phyloP scores from a whole-genome alignment of 495 filamentous ascomycete genomes.

The Podospora tetraspora region DNA sequence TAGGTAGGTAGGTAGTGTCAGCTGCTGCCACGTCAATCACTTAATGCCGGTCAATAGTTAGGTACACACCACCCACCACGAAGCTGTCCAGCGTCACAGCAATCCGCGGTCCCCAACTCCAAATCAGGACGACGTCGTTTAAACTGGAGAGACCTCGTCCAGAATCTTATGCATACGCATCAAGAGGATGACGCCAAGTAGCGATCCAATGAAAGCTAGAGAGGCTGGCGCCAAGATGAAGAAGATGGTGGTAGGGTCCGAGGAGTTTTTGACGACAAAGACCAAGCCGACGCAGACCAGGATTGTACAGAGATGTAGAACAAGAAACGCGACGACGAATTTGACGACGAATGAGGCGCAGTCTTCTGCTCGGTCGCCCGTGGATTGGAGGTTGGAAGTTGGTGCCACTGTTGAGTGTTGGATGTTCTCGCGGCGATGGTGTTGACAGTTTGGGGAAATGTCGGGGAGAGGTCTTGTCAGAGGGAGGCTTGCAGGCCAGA shows the following conservation, averaged over 20 bases:
- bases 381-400: not conserved
- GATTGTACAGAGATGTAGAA: not conserved
- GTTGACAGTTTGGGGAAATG: not conserved
- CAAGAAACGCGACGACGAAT: not conserved
- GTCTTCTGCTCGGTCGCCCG: not conserved
- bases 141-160: no score
- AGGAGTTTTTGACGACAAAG: not conserved
- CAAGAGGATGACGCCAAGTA: not conserved
- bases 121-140: no score
- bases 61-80: no score
- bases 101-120: no score
- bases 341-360: not conserved
- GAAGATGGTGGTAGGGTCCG: not conserved
- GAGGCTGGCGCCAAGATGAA: not conserved
- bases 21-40: no score
- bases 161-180: not conserved
- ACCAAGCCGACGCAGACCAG: not conserved
- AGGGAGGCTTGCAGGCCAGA: no score
- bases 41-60: no score
- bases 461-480: not conserved
- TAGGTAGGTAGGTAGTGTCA: no score
- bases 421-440: no score
- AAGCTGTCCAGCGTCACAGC: no score
- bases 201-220: not conserved
- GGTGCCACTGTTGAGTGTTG: not conserved